Evolutionary conservation across 2,329 filamentous ascomycete species (phyloP), one percentile per base, ranked within the genome.

Genomic region (Drechslera avenae): DNA sequence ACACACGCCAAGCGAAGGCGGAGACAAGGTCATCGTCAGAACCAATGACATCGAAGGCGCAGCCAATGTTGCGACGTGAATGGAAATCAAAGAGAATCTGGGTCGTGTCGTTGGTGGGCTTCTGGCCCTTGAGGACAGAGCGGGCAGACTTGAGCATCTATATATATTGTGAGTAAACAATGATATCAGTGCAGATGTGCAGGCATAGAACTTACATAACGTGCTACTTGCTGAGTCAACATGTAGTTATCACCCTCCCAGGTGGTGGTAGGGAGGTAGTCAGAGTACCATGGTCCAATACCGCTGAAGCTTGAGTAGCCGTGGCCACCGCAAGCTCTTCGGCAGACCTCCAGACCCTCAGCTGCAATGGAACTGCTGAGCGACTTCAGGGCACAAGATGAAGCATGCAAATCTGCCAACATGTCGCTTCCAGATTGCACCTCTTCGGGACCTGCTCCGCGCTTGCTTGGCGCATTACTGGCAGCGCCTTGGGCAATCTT

Each of bases 221-320:
- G 83, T 2, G 86, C 86, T 2, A 91, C 88, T 75, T 91, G 88
- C 72, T 91, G 88, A 8, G 87, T 89, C 52, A 91, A 78, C 88
- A 91, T 90, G 77, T 89, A 91, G 78, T 90, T 90, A 76, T 90
- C 88, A 36, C 88, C 88, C 69, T 91, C 88, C 85, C 86, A 89
- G 8, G 87, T 89, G 3, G 79, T 75, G 0, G 83, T 88, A 13
- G 89, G 87, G 1, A 91, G 79, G 68, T 91, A 90, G 70, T 91
- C 88, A 21, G 87, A 81, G 63, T 90, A 91, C 81, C 84, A 89
- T 14, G 82, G 76, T 1, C 87, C 88, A 60, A 92, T 89, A n/a
- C 89, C 89, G 46, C 84, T 85, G 76, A 90, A 90, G 64, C 81
- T 84, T 46, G 81, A 86, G 77, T 90, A 91, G 39, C 88, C 88